Percentiles rank a stretch among this genome's conserved stretches.
Evolutionary conservation across 129 eudicot genomes (phyloP).

Genomic region (Flaveria trinervia): DNA sequence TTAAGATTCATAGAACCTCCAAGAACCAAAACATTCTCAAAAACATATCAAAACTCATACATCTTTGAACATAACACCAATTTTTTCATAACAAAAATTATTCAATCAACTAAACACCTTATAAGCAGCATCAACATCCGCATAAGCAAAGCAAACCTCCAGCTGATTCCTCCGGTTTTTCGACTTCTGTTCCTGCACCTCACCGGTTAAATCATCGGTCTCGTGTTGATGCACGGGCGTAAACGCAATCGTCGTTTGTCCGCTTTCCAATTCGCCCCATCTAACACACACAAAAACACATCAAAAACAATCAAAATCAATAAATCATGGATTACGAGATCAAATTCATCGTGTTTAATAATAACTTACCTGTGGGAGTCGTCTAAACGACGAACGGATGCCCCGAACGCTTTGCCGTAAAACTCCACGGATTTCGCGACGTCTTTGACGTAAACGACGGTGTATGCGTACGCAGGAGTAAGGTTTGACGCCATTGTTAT

Average conservation of each 20-base stretch:
- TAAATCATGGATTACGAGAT: background rate
- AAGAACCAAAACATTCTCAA: no score
- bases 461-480: constrained; percentile 70
- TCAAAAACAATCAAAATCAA: background rate
- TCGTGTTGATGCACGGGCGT: constrained; percentile 87
- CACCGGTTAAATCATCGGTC: constrained; percentile 83
- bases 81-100: no score
- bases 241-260: constrained; percentile 84
- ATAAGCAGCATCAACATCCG: constrained; percentile 92
- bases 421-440: constrained; percentile 85
- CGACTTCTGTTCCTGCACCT: constrained; percentile 45
- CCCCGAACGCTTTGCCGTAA: constrained; percentile 84
- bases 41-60: no score
- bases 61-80: no score
- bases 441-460: constrained; percentile 80
- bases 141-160: constrained; percentile 79
- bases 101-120: constrained; percentile 40
- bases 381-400: constrained; percentile 69
- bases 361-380: constrained; percentile 51
- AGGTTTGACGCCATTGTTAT: constrained; percentile 48
- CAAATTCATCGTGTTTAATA: background rate
- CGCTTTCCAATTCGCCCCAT: constrained; percentile 94
- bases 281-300: constrained; percentile 28
- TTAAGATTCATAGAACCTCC: no score
- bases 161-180: constrained; percentile 48